Conservation (phyloP, 2,329 filamentous ascomycete species). For the Cordyceps militaris region DNA sequence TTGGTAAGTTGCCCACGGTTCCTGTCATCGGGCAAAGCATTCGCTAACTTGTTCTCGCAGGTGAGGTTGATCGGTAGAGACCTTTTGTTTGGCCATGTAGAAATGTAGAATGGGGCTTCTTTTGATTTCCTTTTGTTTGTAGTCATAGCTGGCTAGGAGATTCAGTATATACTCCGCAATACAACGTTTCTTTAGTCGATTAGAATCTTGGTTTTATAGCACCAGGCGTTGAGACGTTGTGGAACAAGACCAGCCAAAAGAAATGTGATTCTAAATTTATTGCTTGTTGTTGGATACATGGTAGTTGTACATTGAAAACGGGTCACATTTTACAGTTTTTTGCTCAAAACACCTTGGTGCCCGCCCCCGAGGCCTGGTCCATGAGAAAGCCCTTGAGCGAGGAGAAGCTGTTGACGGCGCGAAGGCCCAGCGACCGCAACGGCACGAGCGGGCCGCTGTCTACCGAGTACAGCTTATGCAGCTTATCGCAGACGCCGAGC, state of each 20-base stretch:
- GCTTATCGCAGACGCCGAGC: slow-evolving; percentile 75
- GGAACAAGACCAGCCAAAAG: no score
- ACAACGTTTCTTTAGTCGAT: slow-evolving; percentile 21
- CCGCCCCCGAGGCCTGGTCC: slow-evolving; percentile 57
- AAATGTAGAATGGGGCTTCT: slow-evolving; percentile 26
- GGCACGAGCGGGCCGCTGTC: slow-evolving; percentile 73
- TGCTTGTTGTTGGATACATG: background rate
- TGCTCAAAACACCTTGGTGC: slow-evolving; percentile 35
- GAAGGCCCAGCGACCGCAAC: slow-evolving; percentile 68
- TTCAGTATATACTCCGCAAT: slow-evolving; percentile 31
- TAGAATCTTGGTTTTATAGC: background rate
- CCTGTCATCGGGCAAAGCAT: background rate
- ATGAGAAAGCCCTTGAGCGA: slow-evolving; percentile 82
- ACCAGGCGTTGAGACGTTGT: background rate
- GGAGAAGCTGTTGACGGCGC: slow-evolving; percentile 65
- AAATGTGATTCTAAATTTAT: background rate
- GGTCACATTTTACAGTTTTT: background rate
- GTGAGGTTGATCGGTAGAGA: slow-evolving; percentile 54
- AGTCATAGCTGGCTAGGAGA: slow-evolving; percentile 33
- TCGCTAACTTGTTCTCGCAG: slow-evolving; percentile 35
- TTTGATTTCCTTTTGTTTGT: slow-evolving; percentile 32
- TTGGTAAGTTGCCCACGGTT: slow-evolving; percentile 51
- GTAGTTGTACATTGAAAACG: background rate
- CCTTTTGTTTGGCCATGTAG: slow-evolving; percentile 12
- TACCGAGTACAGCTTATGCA: slow-evolving; percentile 87